A percentile compares a stretch with the other conserved stretches of the same genome.
Conservation (phyloP, 495 filamentous ascomycete species). For the Paragyromitra xinjiangensis region DNA sequence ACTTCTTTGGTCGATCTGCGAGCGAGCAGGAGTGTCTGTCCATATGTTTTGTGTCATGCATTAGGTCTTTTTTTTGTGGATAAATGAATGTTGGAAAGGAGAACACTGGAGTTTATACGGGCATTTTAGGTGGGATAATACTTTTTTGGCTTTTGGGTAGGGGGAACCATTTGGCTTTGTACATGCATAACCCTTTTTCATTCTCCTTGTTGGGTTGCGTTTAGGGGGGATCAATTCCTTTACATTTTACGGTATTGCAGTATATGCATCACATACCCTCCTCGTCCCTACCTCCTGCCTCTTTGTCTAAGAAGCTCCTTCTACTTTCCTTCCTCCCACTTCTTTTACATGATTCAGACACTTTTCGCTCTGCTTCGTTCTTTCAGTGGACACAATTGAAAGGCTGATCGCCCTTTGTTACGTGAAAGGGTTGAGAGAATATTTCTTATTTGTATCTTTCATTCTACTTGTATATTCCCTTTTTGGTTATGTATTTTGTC, state of each 20-base stretch:
- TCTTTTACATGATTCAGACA: constrained; percentile 16
- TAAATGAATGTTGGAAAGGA: constrained; percentile 30
- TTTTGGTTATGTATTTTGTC: constrained; percentile 6
- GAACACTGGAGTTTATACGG: constrained; percentile 47
- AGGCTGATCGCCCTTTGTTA: constrained; percentile 36
- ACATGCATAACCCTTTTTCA: constrained; percentile 40
- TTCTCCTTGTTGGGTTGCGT: constrained; percentile 25
- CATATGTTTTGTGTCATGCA: constrained; percentile 32
- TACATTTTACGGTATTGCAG: constrained; percentile 13
- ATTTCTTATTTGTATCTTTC: constrained; percentile 23
- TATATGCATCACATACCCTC: constrained; percentile 14
- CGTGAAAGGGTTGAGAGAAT: constrained; percentile 21
- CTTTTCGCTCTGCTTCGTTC: constrained; percentile 22
- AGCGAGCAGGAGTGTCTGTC: constrained; percentile 26
- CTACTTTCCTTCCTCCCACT: constrained; percentile 16
- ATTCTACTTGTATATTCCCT: constrained; percentile 40
- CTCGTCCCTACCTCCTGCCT: constrained; percentile 4
- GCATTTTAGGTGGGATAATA: constrained; percentile 32
- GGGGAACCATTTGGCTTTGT: constrained; percentile 35
- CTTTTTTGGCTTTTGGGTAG: constrained; percentile 31
- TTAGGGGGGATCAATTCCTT: constrained; percentile 33
- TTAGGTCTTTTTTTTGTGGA: constrained; percentile 41
- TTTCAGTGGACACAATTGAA: constrained; percentile 30
- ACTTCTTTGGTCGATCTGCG: constrained; percentile 27
- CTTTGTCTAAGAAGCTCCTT: constrained; percentile 21